Percentiles rank a stretch among this genome's conserved stretches.
Conservation (phyloP, 75 land plant genomes). For the Chamaecyparis obtusa region DNA sequence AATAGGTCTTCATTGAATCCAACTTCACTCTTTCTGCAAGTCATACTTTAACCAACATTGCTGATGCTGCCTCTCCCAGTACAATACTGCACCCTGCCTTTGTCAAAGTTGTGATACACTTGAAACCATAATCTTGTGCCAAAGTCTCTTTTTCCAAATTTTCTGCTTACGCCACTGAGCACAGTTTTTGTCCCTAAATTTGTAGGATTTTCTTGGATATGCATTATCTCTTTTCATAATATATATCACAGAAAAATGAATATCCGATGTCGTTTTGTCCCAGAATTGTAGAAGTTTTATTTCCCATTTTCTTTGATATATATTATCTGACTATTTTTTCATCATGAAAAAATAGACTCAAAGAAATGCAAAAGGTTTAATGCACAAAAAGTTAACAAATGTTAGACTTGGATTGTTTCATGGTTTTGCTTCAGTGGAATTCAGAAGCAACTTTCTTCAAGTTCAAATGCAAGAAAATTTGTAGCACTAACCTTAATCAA, state of each 20-base stretch:
- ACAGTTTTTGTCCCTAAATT: not conserved
- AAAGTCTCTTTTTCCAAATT: not conserved
- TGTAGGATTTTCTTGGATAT: not conserved
- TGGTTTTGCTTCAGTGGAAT: slow-evolving; percentile 64
- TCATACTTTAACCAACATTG: not conserved
- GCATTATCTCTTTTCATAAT: not conserved
- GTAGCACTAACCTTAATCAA: slow-evolving; percentile 62
- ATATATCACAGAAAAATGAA: not conserved
- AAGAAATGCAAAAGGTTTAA: not conserved
- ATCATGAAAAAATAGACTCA: not conserved
- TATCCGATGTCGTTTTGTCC: not conserved
- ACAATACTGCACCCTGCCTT: not conserved
- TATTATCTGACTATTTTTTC: not conserved
- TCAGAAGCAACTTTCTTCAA: slow-evolving; percentile 67
- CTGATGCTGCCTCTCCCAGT: not conserved
- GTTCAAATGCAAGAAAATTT: slow-evolving; percentile 48
- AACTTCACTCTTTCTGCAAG: not conserved
- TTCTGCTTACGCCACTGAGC: not conserved
- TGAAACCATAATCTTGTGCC: not conserved
- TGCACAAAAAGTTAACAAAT: not conserved
- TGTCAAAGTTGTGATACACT: not conserved
- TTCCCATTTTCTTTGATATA: too few species aligned
- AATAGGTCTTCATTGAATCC: not conserved
- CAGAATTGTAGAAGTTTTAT: not conserved
- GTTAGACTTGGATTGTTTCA: not conserved